A percentile compares a stretch with the other conserved stretches of the same genome.
Evolutionary conservation across 495 filamentous ascomycete species (phyloP).

Genomic region (Penicillium pulvis): DNA sequence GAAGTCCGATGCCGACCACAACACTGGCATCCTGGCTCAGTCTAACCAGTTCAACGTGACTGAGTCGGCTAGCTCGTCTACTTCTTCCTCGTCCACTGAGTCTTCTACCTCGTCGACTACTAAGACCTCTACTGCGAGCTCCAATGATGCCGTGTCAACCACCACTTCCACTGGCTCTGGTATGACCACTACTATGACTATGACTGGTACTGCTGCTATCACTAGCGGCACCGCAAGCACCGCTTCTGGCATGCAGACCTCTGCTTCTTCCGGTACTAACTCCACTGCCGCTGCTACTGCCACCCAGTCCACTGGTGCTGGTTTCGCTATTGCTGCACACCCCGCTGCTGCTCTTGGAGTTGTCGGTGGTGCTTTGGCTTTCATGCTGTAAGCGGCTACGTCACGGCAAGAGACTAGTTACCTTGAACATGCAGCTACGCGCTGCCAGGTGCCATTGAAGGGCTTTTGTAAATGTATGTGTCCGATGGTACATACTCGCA

Average conservation of each 20-base stretch:
- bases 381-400: slow-evolving; percentile 18
- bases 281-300: slow-evolving; percentile 21
- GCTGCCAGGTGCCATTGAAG: background rate
- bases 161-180: background rate
- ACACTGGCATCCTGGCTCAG: slow-evolving; percentile 47
- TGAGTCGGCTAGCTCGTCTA: slow-evolving; percentile 15
- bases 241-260: background rate
- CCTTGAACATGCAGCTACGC: background rate
- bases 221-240: background rate
- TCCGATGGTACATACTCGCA: background rate
- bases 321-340: slow-evolving; percentile 28
- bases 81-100: slow-evolving; percentile 6
- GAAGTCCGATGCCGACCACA: slow-evolving; percentile 27
- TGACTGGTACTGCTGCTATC: background rate
- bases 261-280: background rate
- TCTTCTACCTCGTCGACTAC: slow-evolving; percentile 10
- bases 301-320: slow-evolving; percentile 7
- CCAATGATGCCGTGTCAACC: background rate
- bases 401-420: background rate
- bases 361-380: slow-evolving; percentile 25
- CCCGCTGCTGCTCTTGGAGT: slow-evolving; percentile 20
- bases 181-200: background rate
- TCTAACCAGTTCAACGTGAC: slow-evolving; percentile 42
- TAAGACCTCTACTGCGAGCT: slow-evolving; percentile 6
- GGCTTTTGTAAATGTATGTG: too few relatives aligned